phyloP scores from a whole-genome alignment of 768 basidiomycete species.

The Leucocoprinus birnbaumii region DNA sequence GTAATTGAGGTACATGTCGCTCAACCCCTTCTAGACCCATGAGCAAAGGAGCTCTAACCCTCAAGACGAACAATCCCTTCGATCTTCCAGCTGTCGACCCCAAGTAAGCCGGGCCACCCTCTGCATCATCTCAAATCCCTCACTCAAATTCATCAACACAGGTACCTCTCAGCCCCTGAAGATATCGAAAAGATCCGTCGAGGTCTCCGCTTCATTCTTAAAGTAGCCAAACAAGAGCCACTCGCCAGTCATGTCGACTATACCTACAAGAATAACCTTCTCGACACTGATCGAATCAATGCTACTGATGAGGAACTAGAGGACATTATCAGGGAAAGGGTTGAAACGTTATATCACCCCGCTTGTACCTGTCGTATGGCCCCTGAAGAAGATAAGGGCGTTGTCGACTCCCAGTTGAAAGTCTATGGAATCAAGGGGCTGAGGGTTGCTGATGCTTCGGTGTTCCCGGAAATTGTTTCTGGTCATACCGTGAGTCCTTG shows the following conservation, averaged over 20 bases:
- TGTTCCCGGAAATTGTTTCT: conserved; percentile 14
- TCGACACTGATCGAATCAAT: conserved; percentile 32
- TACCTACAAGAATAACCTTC: conserved; percentile 23
- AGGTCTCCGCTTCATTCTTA: conserved; percentile 31
- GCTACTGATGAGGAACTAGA: conserved; percentile 36
- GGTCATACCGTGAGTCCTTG: conserved; percentile 12
- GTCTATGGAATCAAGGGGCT: conserved; percentile 42
- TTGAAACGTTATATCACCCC: conserved; percentile 46
- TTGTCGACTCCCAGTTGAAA: conserved; percentile 40
- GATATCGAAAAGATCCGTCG: conserved; percentile 37
- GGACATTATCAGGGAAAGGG: conserved; percentile 34
- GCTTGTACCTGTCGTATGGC: conserved; percentile 45
- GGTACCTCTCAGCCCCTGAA: conserved; percentile 34
- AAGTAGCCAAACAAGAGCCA: conserved; percentile 33
- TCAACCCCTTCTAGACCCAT: conserved; percentile 25
- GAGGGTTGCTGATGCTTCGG: conserved; percentile 26
- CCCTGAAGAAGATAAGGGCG: conserved; percentile 33
- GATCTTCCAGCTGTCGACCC: conserved; percentile 35
- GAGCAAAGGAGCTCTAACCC: conserved; percentile 33
- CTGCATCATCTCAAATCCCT: background rate
- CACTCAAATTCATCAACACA: conserved; percentile 13
- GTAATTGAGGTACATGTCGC: background rate
- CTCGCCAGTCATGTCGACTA: conserved; percentile 29
- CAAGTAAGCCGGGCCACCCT: conserved; percentile 23
- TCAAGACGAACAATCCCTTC: conserved; percentile 36